phyloP scores from a whole-genome alignment of 2,329 filamentous ascomycete species.

The Byssoonygena ceratinophila region DNA sequence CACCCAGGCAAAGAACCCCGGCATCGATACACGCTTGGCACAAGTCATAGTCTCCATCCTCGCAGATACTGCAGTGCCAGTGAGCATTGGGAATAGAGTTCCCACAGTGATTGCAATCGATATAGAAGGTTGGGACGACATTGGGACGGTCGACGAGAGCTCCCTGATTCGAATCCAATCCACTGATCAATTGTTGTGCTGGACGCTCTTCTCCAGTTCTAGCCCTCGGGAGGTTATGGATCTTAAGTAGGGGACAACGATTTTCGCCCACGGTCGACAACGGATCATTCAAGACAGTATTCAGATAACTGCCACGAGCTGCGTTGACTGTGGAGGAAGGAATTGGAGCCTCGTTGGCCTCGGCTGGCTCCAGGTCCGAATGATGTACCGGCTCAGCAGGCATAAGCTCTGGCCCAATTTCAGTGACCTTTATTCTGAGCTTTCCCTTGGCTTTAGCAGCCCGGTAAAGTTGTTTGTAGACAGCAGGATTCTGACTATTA shows the following conservation, averaged over 20 bases:
- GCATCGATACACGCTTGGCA: constrained; percentile 67
- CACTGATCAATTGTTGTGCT: not conserved
- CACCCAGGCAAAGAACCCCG: constrained; percentile 66
- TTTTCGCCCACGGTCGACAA: not conserved
- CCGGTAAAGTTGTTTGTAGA: constrained; percentile 94
- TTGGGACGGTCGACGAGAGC: constrained; percentile 24
- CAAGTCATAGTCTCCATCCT: constrained; percentile 87
- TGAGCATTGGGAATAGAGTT: constrained; percentile 67
- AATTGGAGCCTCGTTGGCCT: constrained; percentile 7
- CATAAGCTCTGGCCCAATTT: constrained; percentile 12
- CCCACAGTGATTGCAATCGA: constrained; percentile 90
- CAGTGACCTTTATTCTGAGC: constrained; percentile 70
- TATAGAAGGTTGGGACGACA: constrained; percentile 52
- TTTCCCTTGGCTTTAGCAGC: constrained; percentile 97
- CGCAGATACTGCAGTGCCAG: constrained; percentile 90
- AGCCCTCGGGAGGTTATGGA: too few species aligned
- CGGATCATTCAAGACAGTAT: constrained; percentile 15
- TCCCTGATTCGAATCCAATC: not conserved
- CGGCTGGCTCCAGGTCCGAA: constrained; percentile 17
- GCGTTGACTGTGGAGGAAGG: constrained; percentile 15
- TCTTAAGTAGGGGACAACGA: not conserved
- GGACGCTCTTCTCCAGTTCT: not conserved
- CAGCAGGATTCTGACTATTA: constrained; percentile 62
- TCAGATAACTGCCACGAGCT: constrained; percentile 15
- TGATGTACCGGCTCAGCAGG: constrained; percentile 14